Evolutionary conservation across 441 rosid species (phyloP).

Genomic region (Aquilaria agallochum): DNA sequence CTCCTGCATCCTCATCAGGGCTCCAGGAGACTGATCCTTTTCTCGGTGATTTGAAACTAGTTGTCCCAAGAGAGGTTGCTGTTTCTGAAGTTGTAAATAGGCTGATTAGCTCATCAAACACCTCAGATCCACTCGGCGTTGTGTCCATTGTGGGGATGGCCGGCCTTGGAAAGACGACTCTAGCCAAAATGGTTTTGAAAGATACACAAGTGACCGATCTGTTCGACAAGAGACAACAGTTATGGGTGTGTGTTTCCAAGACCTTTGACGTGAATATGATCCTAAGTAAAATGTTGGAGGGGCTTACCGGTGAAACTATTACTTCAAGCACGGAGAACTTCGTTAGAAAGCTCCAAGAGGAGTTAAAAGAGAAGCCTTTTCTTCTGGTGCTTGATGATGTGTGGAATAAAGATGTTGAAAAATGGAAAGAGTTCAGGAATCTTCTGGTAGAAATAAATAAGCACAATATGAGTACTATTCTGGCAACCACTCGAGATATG

Average conservation of each 20-base stretch:
- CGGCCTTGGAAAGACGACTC: background rate
- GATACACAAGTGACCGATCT: no score
- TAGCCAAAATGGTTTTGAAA: background rate
- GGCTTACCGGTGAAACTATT: background rate
- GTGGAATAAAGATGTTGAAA: background rate
- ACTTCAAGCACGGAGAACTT: background rate
- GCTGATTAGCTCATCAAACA: background rate
- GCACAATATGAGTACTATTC: background rate
- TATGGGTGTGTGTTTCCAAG: background rate
- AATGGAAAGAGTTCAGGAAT: no score
- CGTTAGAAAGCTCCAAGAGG: background rate
- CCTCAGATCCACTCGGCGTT: background rate
- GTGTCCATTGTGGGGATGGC: background rate
- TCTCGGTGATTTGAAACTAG: no score
- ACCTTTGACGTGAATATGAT: background rate
- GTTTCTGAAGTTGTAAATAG: background rate
- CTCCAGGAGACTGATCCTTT: no score
- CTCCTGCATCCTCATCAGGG: background rate
- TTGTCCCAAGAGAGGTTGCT: background rate
- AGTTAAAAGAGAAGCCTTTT: background rate
- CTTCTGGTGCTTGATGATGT: background rate
- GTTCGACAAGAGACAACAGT: background rate
- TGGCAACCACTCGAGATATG: constrained; percentile 13
- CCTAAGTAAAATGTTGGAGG: background rate
- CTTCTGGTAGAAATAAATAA: background rate